Percentiles rank a stretch among this genome's conserved stretches.
Evolutionary conservation across 768 basidiomycete species (phyloP).

Genomic region (Leucosporidium creatinivorum): DNA sequence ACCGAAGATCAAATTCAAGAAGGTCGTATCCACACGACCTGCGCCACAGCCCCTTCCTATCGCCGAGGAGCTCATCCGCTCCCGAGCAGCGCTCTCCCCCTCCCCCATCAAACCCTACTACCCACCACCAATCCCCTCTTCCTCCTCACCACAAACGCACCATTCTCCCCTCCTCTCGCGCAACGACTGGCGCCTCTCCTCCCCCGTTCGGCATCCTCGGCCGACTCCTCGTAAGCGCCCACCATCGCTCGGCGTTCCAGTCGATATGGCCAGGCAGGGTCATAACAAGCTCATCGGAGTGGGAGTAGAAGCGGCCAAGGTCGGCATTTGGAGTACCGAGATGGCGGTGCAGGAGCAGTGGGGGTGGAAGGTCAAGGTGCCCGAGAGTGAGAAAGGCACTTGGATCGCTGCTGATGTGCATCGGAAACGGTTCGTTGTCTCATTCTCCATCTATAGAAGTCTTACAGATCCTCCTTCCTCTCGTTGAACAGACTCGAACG

Average conservation of each 20-base stretch:
- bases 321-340: neutral
- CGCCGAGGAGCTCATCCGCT: neutral
- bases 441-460: neutral
- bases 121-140: neutral
- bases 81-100: neutral
- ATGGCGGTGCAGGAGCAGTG: slow-evolving; percentile 16
- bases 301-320: slow-evolving; percentile 12
- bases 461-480: neutral
- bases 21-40: too few species aligned
- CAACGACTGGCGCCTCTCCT: slow-evolving; percentile 30
- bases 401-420: slow-evolving; percentile 21
- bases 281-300: slow-evolving; percentile 22
- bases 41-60: neutral
- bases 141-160: slow-evolving; percentile 7
- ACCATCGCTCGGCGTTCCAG: slow-evolving; percentile 14
- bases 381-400: slow-evolving; percentile 2
- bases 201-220: slow-evolving; percentile 11
- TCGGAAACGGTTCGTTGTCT: slow-evolving; percentile 8
- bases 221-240: neutral
- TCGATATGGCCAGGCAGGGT: slow-evolving; percentile 1
- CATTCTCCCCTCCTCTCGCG: slow-evolving; percentile 18
- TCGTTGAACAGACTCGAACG: slow-evolving; percentile 10
- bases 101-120: neutral
- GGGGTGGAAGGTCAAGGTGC: slow-evolving; percentile 29
- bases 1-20: neutral